Evolutionary conservation across 2,329 filamentous ascomycete genomes (phyloP), one percentile per base, ranked within the genome.

Genomic region (Camptophora hylomeconis): DNA sequence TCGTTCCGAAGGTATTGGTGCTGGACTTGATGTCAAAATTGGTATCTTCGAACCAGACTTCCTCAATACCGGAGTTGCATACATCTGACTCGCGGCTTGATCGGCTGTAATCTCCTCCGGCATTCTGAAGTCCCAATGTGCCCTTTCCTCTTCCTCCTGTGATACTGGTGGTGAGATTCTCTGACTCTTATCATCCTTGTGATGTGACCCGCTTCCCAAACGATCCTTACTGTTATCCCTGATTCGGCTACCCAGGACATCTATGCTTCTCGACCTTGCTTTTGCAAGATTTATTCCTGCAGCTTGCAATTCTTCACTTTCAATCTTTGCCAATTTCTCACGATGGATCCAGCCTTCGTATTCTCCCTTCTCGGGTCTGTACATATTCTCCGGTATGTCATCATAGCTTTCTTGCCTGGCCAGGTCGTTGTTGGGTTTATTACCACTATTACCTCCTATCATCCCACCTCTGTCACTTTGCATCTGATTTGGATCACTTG

Each of bases 1-100:
- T 39, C 76, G 72, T 27, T 78, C 72, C 28, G 69, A 53, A 2
- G 80, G 70, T 34, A 92, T 75, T 7, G 84, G 83, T 12, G 73
- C 68, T 2, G 80, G 79, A 49, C 82, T 93, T 9, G 69, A 61
- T 45, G 82, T 86, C 17, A 83, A 75, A 20, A 95, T 67, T 1
- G 89, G 89, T 49, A 98, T 94, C 30, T 82, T 75, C 24, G 87
- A 93, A 3, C 69, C 60, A 57, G 70, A 59, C 63, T 69, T 56
- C 67, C 78, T 46, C 51, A 65, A 39, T 50, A 58, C 41, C 44
- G 68, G 55, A 55, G 69, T 47, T 57, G 53, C 42, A 58, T 47
- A 69, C 54, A 50, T 69, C 63, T 44, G 72, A 60, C 24, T 47
- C 7, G 51, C 40, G 22, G 30, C 35, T n/a, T 51, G 52, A 17